These are phyloP conservation scores for Dinochytrium kinnereticum DNA, from an alignment of 371 early-diverging fungal species.

Conservation along the genomic window DNA sequence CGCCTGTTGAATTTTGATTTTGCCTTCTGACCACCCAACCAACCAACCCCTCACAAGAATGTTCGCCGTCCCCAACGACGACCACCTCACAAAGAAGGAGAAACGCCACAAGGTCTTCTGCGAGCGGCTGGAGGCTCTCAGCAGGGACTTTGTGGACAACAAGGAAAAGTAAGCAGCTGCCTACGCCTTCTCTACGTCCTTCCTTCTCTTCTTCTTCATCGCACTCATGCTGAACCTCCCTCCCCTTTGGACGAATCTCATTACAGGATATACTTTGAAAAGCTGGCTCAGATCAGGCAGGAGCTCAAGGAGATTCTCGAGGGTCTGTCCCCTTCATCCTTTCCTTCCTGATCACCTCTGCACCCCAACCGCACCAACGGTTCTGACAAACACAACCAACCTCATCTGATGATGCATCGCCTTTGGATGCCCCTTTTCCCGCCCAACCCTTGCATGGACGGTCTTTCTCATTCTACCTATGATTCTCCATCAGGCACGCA, in stretches of 20 bases:
- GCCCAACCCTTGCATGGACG: not conserved
- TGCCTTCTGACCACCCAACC: no score
- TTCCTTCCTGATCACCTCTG: not conserved
- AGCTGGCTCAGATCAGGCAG: constrained; percentile 37
- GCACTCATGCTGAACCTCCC: not conserved
- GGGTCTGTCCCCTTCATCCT: constrained; percentile 23
- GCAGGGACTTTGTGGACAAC: constrained; percentile 43
- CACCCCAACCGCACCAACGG: not conserved
- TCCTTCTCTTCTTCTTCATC: not conserved
- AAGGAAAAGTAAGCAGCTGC: constrained; percentile 40
- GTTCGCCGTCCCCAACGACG: not conserved
- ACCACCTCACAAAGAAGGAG: constrained; percentile 41
- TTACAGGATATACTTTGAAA: constrained; percentile 46
- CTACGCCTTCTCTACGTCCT: not conserved
- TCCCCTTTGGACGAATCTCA: not conserved
- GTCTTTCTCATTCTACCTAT: not conserved
- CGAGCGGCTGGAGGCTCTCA: constrained; percentile 40
- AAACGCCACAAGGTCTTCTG: constrained; percentile 36
- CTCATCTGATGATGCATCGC: no score
- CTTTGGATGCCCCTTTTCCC: not conserved
- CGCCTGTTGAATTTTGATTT: no score
- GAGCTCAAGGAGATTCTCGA: constrained; percentile 35
- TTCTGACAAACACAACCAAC: not conserved
- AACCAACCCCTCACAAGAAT: no score
- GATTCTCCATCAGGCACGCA: constrained; percentile 64